Evolutionary conservation across 768 basidiomycete genomes (phyloP).

Genomic region (Russula foetens): DNA sequence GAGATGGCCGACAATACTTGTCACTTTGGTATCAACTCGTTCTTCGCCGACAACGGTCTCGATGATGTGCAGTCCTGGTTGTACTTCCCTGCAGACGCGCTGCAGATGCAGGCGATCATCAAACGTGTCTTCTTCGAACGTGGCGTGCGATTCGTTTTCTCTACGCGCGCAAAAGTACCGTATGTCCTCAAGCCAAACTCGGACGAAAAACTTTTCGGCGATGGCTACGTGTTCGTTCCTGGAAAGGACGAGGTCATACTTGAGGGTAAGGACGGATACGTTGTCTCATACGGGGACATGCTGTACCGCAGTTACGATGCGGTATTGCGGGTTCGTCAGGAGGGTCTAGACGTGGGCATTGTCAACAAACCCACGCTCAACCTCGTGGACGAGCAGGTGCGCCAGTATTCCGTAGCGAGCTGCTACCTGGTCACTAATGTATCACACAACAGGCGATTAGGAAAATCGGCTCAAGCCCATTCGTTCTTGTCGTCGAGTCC

Average conservation of each 20-base stretch:
- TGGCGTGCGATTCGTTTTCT: slow-evolving; percentile 81
- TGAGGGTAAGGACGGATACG: slow-evolving; percentile 73
- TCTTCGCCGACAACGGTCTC: slow-evolving; percentile 86
- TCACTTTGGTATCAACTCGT: slow-evolving; percentile 72
- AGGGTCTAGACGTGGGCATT: slow-evolving; percentile 73
- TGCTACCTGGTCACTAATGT: neutral
- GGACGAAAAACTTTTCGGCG: slow-evolving; percentile 53
- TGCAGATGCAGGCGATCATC: slow-evolving; percentile 74
- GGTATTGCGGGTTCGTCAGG: slow-evolving; percentile 60
- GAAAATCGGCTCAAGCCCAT: slow-evolving; percentile 66
- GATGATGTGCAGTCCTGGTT: slow-evolving; percentile 69
- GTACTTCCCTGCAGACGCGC: slow-evolving; percentile 82
- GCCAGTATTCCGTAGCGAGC: neutral
- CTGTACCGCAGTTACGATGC: slow-evolving; percentile 79
- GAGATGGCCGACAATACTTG: slow-evolving; percentile 53
- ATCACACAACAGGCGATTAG: slow-evolving; percentile 38
- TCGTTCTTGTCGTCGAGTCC: slow-evolving; percentile 81
- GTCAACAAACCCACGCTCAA: slow-evolving; percentile 84
- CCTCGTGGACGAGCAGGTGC: slow-evolving; percentile 71
- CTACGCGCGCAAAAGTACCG: slow-evolving; percentile 84
- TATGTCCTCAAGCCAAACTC: slow-evolving; percentile 77
- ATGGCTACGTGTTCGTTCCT: slow-evolving; percentile 69
- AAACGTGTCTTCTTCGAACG: slow-evolving; percentile 74
- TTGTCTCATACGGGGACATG: slow-evolving; percentile 84
- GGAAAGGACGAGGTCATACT: slow-evolving; percentile 79